phyloP scores from a whole-genome alignment of 805 yeast species.

The Kockiozyma suomiensis region DNA sequence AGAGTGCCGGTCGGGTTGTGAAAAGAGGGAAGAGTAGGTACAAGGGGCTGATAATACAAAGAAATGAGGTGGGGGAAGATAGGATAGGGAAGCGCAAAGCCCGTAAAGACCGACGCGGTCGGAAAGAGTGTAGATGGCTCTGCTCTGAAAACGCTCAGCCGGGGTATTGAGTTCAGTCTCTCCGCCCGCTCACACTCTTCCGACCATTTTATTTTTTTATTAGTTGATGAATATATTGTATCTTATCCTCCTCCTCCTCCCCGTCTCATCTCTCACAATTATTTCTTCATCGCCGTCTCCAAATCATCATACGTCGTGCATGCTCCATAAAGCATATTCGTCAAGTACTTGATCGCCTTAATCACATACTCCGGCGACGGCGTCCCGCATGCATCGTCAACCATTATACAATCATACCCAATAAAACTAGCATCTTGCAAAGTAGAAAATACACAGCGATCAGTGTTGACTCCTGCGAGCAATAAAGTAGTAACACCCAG shows the following conservation, averaged over 20 bases:
- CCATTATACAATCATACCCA: conserved; percentile 31
- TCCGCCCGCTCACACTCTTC: background rate
- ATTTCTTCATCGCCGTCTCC: conserved; percentile 2
- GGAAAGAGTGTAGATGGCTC: background rate
- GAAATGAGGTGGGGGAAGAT: background rate
- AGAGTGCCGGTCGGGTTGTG: background rate
- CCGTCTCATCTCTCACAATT: no score
- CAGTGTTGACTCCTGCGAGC: conserved; percentile 30
- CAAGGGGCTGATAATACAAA: background rate
- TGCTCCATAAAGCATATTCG: conserved; percentile 26
- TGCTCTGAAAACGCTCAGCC: background rate
- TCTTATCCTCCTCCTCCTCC: background rate
- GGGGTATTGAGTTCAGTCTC: background rate
- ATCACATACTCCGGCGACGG: conserved; percentile 29
- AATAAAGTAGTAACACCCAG: conserved; percentile 22
- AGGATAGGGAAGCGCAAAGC: background rate
- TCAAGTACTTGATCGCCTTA: conserved; percentile 22
- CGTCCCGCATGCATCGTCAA: conserved; percentile 32
- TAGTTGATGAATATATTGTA: background rate
- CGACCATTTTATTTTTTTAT: background rate
- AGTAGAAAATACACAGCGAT: conserved; percentile 31
- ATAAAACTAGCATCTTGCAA: conserved; percentile 29
- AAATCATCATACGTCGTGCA: conserved; percentile 16
- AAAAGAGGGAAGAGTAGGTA: background rate
- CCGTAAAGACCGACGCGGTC: background rate